These are phyloP conservation scores for carrot (Daucus carota) DNA, from an alignment of 129 eudicot genomes.

Conservation along the genomic window DNA sequence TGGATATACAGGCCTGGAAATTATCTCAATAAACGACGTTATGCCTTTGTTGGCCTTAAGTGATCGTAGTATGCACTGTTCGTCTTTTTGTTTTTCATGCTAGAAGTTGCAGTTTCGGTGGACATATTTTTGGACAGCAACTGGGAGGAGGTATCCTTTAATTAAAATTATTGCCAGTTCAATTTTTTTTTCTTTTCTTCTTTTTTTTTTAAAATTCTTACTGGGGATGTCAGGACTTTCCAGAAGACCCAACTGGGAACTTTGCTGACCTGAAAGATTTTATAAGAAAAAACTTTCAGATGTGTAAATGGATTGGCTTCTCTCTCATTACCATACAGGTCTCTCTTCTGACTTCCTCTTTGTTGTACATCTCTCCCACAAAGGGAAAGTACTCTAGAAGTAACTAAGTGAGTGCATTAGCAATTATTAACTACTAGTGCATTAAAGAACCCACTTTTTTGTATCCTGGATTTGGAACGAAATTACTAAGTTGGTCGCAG, in stretches of 20 bases:
- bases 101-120: slow-evolving; percentile 66
- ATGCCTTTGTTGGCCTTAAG: slow-evolving; percentile 26
- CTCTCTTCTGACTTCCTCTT: slow-evolving; percentile 10
- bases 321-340: slow-evolving; percentile 60
- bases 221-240: slow-evolving; percentile 60
- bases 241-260: slow-evolving; percentile 62
- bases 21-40: neutral
- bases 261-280: slow-evolving; percentile 52
- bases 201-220: too few relatives aligned
- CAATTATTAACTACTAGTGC: too few relatives aligned
- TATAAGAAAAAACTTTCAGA: slow-evolving; percentile 51
- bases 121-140: slow-evolving; percentile 62
- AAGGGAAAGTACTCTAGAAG: neutral
- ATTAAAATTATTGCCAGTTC: too few relatives aligned
- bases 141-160: slow-evolving; percentile 63
- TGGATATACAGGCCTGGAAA: neutral
- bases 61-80: slow-evolving; percentile 52
- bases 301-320: slow-evolving; percentile 87
- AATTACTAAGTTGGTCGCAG: neutral
- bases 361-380: neutral
- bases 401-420: neutral
- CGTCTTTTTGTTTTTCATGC: slow-evolving; percentile 49
- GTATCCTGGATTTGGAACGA: neutral
- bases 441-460: neutral
- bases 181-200: too few relatives aligned